Evolutionary conservation across 805 yeast genomes (phyloP), one percentile per base, ranked within the genome.

Genomic region (Gaillardinia entomophila): DNA sequence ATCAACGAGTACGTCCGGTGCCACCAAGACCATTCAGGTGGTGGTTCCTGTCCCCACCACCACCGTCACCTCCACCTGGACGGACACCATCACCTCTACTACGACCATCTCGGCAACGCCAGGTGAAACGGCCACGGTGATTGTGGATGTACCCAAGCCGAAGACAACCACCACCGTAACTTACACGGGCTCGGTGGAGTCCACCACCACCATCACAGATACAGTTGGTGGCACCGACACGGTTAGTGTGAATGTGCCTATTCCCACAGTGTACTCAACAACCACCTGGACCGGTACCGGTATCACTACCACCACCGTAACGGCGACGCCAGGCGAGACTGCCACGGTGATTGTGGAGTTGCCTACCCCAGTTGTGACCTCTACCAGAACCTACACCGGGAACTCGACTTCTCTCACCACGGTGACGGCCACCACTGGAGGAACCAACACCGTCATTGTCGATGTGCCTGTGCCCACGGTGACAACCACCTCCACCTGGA

Each of bases 331-430:
- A 13, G 39, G 38, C 4, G 41, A 35, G 8, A 54, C 57, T 6
- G 45, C 32, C 30, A 51, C 55, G 3, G 51, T 49, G 16, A 45
- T 40, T 13, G 52, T 48, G n/a, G 38, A 38, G 15, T 49, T 43
- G 11, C 57, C 57, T 26, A 34, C 30, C 33, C 52, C 47, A 19
- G 39, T 34, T 4, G 16, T n/a, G 6, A 33, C 37, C 1, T 12
- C 14, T 4, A 24, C 41, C 24, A 11, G 34, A 42, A 7, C 36
- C 34, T 26, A 41, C 49, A 41, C 49, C 4, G 46, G 49, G 10
- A 8, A 33, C 12, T 36, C 30, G 6, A 30, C 38, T 12, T 19
- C 33, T 5, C 34, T 36, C 6, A 24, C 26, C n/a, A 38, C 47
- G 5, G 22, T 28, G 8, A 23, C 37, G 10, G 25, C 13, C 7